Evolutionary conservation across 2,329 filamentous ascomycete species (phyloP).

Genomic region (Ceratocystis huliohia): DNA sequence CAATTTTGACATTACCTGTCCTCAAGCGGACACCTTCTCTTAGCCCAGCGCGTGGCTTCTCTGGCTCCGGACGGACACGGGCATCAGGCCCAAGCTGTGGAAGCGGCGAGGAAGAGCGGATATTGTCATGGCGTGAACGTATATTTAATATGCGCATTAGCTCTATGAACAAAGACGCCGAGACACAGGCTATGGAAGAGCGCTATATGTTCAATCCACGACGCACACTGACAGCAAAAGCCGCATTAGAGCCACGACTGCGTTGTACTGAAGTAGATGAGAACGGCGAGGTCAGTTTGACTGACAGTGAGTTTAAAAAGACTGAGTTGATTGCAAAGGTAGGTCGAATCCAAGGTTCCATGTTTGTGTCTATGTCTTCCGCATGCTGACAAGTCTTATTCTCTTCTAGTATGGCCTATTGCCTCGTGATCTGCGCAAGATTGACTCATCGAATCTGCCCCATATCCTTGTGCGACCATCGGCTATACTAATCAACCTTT

Average conservation of each 20-base stretch:
- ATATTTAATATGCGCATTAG: slow-evolving; percentile 19
- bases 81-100: neutral
- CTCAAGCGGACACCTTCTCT: neutral
- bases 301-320: slow-evolving; percentile 95
- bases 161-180: slow-evolving; percentile 18
- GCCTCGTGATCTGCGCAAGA: slow-evolving; percentile 90
- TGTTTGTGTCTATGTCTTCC: slow-evolving; percentile 5
- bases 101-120: slow-evolving; percentile 15
- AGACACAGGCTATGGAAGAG: slow-evolving; percentile 15
- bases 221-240: slow-evolving; percentile 54
- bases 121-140: slow-evolving; percentile 19
- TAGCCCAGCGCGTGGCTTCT: slow-evolving; percentile 8
- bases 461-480: slow-evolving; percentile 89
- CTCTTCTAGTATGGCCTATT: slow-evolving; percentile 65
- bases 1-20: neutral
- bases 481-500: slow-evolving; percentile 84
- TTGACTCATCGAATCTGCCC: slow-evolving; percentile 88
- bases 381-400: slow-evolving; percentile 22
- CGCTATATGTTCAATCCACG: slow-evolving; percentile 20
- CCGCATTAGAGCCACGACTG: slow-evolving; percentile 70
- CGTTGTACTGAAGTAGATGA: slow-evolving; percentile 93
- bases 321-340: slow-evolving; percentile 92
- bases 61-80: neutral
- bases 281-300: slow-evolving; percentile 77
- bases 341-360: slow-evolving; percentile 16